Conservation (phyloP, 208 protist species). For the Wallacemonas collosoma region DNA sequence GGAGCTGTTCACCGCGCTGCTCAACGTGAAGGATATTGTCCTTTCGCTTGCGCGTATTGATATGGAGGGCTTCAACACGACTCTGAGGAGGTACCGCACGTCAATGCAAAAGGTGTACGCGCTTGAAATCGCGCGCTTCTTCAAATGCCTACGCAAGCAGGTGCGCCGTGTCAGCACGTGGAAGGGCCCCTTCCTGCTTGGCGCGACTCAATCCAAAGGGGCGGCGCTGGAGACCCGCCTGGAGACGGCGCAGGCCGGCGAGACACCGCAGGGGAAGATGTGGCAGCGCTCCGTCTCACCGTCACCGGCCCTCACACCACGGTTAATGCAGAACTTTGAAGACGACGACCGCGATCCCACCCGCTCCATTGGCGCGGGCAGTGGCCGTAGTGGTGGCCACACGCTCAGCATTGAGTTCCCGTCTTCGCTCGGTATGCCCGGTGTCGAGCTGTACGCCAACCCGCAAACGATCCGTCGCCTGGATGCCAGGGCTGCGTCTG, state of each 20-base stretch:
- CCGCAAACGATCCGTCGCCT: conserved; percentile 46
- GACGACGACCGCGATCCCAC: conserved; percentile 23
- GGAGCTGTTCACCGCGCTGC: conserved; percentile 59
- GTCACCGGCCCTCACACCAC: conserved; percentile 51
- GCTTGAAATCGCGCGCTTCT: conserved; percentile 71
- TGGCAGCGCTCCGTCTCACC: conserved; percentile 23
- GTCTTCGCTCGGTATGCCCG: conserved; percentile 29
- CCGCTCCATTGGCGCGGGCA: conserved; percentile 11
- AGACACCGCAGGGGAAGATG: conserved; percentile 41
- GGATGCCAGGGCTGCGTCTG: conserved; percentile 33
- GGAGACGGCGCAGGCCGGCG: conserved; percentile 53
- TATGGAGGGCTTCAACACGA: conserved; percentile 60
- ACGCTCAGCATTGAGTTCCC: conserved; percentile 59
- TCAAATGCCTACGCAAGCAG: conserved; percentile 64
- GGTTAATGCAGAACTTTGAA: conserved; percentile 43
- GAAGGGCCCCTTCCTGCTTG: conserved; percentile 52
- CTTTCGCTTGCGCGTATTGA: conserved; percentile 68
- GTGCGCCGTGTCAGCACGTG: conserved; percentile 59
- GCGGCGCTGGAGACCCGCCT: conserved; percentile 43
- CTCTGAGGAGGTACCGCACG: conserved; percentile 76
- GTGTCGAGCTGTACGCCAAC: conserved; percentile 52
- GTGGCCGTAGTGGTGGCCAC: conserved; percentile 24
- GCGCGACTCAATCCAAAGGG: conserved; percentile 42
- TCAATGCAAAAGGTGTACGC: conserved; percentile 84
- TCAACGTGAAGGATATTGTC: conserved; percentile 67